Percentiles rank a stretch among this genome's conserved stretches.
phyloP scores from a whole-genome alignment of 1,284 basidiomycete genomes.

The Cryptococcus sp. region DNA sequence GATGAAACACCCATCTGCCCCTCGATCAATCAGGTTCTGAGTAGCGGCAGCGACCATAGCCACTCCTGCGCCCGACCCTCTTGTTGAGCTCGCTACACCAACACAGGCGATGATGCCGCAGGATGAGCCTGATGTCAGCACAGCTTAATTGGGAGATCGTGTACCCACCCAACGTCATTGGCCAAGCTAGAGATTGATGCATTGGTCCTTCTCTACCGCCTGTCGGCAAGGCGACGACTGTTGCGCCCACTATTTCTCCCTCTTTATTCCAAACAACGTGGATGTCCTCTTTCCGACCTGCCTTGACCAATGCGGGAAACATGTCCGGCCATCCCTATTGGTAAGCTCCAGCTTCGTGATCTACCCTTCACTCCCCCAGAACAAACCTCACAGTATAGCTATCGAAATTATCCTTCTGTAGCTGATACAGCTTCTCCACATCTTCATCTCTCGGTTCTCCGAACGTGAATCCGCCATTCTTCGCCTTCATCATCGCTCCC shows the following conservation, averaged over 20 bases:
- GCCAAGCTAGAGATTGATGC: conserved; percentile 11
- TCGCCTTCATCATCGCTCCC: conserved; percentile 5
- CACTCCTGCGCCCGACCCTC: conserved; percentile 14
- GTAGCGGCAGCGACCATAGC: conserved; percentile 17
- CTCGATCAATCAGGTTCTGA: conserved; percentile 11
- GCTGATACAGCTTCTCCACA: conserved; percentile 6
- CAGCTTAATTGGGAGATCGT: not conserved
- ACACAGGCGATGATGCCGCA: conserved; percentile 19
- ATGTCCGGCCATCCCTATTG: conserved; percentile 26
- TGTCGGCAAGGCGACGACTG: conserved; percentile 10
- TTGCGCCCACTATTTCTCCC: conserved; percentile 18
- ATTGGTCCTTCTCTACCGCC: not conserved
- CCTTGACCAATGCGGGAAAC: conserved; percentile 11
- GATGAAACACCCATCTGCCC: conserved; percentile 24
- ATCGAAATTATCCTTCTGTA: conserved; percentile 20
- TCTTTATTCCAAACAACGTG: conserved; percentile 7
- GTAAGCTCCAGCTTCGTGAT: no score
- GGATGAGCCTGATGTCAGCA: conserved; percentile 4
- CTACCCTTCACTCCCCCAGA: not conserved
- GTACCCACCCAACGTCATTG: conserved; percentile 14
- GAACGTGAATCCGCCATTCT: conserved; percentile 12
- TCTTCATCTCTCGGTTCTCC: conserved; percentile 8
- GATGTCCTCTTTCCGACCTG: conserved; percentile 14
- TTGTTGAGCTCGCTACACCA: conserved; percentile 9
- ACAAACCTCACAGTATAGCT: conserved; percentile 10